These are phyloP conservation scores for Tilletia caries DNA, from an alignment of 1,284 basidiomycete genomes.

Conservation along the genomic window DNA sequence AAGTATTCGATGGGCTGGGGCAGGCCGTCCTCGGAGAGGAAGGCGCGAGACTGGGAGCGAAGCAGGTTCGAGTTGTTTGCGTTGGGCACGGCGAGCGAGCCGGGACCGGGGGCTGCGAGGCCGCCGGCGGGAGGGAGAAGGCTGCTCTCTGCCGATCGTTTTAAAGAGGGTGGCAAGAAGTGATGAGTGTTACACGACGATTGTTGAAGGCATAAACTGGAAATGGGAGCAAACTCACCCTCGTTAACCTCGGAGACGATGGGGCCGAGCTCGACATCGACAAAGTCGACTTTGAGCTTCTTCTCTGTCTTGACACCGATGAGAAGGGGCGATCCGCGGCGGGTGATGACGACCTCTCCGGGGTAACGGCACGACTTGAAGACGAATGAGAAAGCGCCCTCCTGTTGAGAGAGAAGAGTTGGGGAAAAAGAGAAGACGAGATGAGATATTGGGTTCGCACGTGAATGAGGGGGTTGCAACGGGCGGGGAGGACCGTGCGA, in stretches of 20 bases:
- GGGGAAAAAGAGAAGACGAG: no score
- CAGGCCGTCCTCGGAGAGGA: slow-evolving; percentile 96
- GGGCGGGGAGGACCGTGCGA: no score
- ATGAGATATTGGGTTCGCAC: no score
- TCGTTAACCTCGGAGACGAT: slow-evolving; percentile 26
- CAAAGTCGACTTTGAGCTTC: slow-evolving; percentile 99
- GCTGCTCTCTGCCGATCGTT: slow-evolving; percentile 21
- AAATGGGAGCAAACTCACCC: no score
- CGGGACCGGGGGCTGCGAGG: slow-evolving; percentile 43
- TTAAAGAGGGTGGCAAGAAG: slow-evolving; percentile 54
- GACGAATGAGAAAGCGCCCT: slow-evolving; percentile 99
- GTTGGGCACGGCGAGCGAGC: slow-evolving; percentile 40
- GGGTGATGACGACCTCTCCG: slow-evolving; percentile 89
- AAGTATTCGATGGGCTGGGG: slow-evolving; percentile 99
- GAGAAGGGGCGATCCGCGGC: slow-evolving; percentile 92
- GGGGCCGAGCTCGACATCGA: slow-evolving; percentile 75
- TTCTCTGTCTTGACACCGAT: slow-evolving; percentile 99
- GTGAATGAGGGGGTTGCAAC: no score
- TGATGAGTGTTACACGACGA: slow-evolving; percentile 68
- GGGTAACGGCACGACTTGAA: slow-evolving; percentile 98
- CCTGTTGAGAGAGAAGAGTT: slow-evolving; percentile 45
- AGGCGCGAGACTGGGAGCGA: slow-evolving; percentile 93
- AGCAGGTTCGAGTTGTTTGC: slow-evolving; percentile 66
- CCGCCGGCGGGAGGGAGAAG: slow-evolving; percentile 66
- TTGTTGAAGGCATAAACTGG: slow-evolving; percentile 43